Base-by-base conservation (phyloP, 129 eudicot genomes). In the Tagetes erecta region DNA sequence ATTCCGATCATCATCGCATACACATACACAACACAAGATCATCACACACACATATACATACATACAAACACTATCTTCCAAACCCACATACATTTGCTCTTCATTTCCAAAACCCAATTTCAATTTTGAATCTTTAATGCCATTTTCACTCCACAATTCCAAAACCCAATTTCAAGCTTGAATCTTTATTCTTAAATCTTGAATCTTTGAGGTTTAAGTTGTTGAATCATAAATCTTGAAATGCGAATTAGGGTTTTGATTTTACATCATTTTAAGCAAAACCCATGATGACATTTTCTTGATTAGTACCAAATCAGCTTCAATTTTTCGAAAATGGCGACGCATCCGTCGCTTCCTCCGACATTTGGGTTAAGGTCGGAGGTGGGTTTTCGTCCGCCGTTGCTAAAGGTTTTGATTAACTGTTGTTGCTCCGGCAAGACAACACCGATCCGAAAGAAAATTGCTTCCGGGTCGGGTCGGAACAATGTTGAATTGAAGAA, bases 361-460 rank as follows among this genome's bases (percentile, higher is more conserved):
- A 52, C 88, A 8, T 86, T 88, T 34, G 73, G 73, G 35, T 55
- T 78, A 71, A 69, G 72, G 66, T 68, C 80, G 53, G 77, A 74
- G 37, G 83, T 68, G 53, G 72, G 40, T 40, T 42, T 76, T 5
- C 20, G 38, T 20, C 67, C 73, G 20, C 49, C 75, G 75, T 59
- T 37, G 78, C 76, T 82, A 34, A 49, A 82, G 79, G 40, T 76
- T 20, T 64, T 53, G 81, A 50, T 78, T 31, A n/a, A 31, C 52
- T 89, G 90, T 64, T 84, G 91, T 76, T 80, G 84, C 59, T 82
- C 84, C 49, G 84, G 88, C 2, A 76, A 84, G 56, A 83, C 73
- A 35, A 76, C 73, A n/a, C 76, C 73, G 76, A 81, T 81, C 75
- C 78, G 83, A 69, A 60, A 67, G 72, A 60, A 67, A 53, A 72